phyloP scores from a whole-genome alignment of 176 grass and related monocot species.

The Oryza meyeriana region DNA sequence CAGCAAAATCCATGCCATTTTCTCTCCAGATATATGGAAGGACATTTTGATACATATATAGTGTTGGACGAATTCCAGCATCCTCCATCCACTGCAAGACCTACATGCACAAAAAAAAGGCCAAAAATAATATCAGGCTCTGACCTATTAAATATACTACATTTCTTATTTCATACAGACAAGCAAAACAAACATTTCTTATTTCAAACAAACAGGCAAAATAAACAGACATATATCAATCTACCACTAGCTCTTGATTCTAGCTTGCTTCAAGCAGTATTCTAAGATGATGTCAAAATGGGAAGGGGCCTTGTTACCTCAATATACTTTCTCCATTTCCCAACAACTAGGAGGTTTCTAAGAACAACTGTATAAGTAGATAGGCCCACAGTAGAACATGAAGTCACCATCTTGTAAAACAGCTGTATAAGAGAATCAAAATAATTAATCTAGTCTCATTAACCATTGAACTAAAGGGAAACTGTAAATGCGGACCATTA shows the following conservation, averaged over 20 bases:
- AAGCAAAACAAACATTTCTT: neutral
- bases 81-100: constrained; percentile 98
- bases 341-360: constrained; percentile 75
- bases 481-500: constrained; percentile 5
- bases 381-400: constrained; percentile 49
- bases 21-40: constrained; percentile 81
- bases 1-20: constrained; percentile 66
- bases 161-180: constrained; percentile 1
- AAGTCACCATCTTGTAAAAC: constrained; percentile 68
- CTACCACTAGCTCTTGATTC: constrained; percentile 7
- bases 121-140: neutral
- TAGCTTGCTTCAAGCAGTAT: neutral
- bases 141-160: neutral
- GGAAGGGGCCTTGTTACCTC: constrained; percentile 46
- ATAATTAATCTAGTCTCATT: constrained; percentile 25
- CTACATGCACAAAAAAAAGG: constrained; percentile 36
- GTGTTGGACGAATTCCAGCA: constrained; percentile 62
- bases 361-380: constrained; percentile 74
- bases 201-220: too few species aligned
- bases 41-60: constrained; percentile 71
- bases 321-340: constrained; percentile 94
- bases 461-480: constrained; percentile 14
- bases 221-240: neutral
- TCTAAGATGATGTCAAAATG: neutral
- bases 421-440: constrained; percentile 50